Evolutionary conservation across 768 basidiomycete genomes (phyloP).

Genomic region (Obba rivulosa): DNA sequence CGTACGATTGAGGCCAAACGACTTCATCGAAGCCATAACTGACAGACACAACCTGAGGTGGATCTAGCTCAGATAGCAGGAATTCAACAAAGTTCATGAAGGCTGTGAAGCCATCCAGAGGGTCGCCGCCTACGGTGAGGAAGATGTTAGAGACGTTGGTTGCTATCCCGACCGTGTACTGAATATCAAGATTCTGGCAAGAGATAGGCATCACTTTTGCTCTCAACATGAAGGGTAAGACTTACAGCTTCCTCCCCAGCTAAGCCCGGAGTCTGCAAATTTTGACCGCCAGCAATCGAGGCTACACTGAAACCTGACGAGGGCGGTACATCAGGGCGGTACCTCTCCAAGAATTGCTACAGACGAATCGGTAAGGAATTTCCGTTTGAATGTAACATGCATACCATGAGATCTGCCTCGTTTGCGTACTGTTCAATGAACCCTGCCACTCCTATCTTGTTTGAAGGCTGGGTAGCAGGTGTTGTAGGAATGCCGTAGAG

Average conservation of each 20-base stretch:
- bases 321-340: slow-evolving; percentile 8
- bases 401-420: slow-evolving; percentile 25
- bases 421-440: slow-evolving; percentile 28
- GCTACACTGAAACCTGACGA: slow-evolving; percentile 13
- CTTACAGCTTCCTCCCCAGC: slow-evolving; percentile 68
- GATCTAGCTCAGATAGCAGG: slow-evolving; percentile 14
- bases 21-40: slow-evolving; percentile 25
- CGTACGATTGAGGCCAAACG: background rate
- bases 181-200: slow-evolving; percentile 27
- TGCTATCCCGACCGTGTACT: slow-evolving; percentile 30
- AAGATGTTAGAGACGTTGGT: slow-evolving; percentile 25
- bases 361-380: slow-evolving; percentile 27
- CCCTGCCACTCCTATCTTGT: slow-evolving; percentile 26
- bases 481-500: slow-evolving; percentile 24
- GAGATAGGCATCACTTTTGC: background rate
- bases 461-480: slow-evolving; percentile 13
- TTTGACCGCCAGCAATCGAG: slow-evolving; percentile 47
- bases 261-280: slow-evolving; percentile 31
- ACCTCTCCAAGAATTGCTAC: slow-evolving; percentile 41
- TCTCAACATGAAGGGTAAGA: background rate
- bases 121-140: slow-evolving; percentile 25
- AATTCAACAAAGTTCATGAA: slow-evolving; percentile 27
- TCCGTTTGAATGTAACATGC: slow-evolving; percentile 31
- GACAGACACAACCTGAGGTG: slow-evolving; percentile 26
- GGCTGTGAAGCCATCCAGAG: slow-evolving; percentile 24